Conservation (phyloP, 305 asterid genomes). For the Petunia hybrid region DNA sequence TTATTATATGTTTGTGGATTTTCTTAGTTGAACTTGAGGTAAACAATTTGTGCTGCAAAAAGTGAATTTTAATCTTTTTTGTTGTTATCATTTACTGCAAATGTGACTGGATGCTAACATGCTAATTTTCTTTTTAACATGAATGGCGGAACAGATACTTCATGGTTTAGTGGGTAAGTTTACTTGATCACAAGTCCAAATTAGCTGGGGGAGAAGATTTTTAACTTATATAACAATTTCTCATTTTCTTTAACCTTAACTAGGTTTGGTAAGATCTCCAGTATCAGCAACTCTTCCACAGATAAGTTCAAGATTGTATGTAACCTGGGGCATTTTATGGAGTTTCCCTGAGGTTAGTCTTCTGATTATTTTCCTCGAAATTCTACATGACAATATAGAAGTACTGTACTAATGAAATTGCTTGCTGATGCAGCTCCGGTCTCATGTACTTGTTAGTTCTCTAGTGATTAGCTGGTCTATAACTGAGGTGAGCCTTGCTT, state of each 20-base stretch:
- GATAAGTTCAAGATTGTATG: slow-evolving; percentile 78
- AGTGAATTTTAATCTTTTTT: background rate
- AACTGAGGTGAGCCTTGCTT: slow-evolving; percentile 58
- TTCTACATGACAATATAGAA: background rate
- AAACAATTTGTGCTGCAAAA: background rate
- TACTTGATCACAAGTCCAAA: background rate
- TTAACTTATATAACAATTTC: background rate
- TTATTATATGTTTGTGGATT: background rate
- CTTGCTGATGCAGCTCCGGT: slow-evolving; percentile 47
- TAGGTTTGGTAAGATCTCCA: slow-evolving; percentile 91
- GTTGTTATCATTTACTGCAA: background rate
- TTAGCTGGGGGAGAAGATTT: background rate
- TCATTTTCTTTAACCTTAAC: background rate
- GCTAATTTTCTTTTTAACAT: background rate
- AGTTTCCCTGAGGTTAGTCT: slow-evolving; percentile 76
- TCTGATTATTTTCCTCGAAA: slow-evolving; percentile 2
- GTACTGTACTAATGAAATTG: background rate
- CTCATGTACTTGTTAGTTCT: slow-evolving; percentile 67
- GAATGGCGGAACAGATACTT: slow-evolving; percentile 46
- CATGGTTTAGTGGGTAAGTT: slow-evolving; percentile 55
- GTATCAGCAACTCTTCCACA: slow-evolving; percentile 89
- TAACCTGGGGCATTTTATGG: slow-evolving; percentile 85
- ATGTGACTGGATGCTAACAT: background rate
- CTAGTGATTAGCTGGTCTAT: slow-evolving; percentile 89
- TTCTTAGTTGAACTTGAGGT: background rate